phyloP scores from a whole-genome alignment of 352 stramenopile species.

The Lagenidium giganteum region DNA sequence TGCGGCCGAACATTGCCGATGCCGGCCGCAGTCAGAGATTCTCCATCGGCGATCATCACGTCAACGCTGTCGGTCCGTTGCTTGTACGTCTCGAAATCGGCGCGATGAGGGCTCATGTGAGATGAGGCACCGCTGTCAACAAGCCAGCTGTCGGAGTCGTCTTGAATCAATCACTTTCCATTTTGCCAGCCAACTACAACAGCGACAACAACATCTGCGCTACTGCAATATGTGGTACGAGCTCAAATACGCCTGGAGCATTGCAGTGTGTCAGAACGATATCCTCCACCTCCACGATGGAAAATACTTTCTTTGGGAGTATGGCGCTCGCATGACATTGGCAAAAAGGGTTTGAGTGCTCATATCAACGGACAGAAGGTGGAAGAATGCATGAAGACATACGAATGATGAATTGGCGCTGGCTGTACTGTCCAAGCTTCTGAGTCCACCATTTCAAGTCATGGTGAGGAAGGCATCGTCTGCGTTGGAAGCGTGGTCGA shows the following conservation, averaged over 20 bases:
- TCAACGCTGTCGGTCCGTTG: not conserved
- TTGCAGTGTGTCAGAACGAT: no score
- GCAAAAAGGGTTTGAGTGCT: not conserved
- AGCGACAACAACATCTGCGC: no score
- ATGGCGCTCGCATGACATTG: slow-evolving; percentile 1
- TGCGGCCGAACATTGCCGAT: not conserved
- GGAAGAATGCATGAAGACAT: no score
- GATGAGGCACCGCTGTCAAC: slow-evolving; percentile 7
- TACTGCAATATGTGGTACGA: no score
- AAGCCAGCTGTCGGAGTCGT: slow-evolving; percentile 2
- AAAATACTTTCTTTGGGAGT: slow-evolving; percentile 10
- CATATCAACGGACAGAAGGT: not conserved
- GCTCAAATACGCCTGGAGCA: no score
- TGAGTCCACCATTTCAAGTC: not conserved
- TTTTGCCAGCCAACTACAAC: no score
- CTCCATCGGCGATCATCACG: slow-evolving; percentile 4
- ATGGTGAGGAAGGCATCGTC: slow-evolving; percentile 5
- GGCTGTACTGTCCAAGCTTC: not conserved
- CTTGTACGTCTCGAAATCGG: slow-evolving; percentile 4
- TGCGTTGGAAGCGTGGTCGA: not conserved
- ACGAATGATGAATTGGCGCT: slow-evolving; percentile 2
- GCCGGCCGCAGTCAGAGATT: not conserved
- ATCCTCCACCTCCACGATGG: no score
- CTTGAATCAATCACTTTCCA: no score
- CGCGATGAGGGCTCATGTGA: slow-evolving; percentile 5